These are phyloP conservation scores for Groenewaldozyma salmanticensis DNA, from an alignment of 805 yeast species.

Conservation along the genomic window DNA sequence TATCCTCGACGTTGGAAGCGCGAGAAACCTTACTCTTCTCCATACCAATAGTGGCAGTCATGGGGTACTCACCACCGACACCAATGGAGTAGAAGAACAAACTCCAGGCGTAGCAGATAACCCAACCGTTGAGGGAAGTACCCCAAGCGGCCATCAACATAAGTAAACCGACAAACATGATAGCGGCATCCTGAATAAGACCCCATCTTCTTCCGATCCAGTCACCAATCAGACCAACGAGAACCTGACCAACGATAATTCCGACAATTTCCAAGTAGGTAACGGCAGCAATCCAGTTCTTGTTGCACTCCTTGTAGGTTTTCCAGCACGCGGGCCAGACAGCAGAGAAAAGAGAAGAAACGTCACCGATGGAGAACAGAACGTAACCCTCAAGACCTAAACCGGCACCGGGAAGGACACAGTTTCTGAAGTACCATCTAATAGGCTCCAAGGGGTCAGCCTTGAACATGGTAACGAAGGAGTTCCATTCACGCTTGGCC, in stretches of 20 bases:
- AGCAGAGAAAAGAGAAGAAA: conserved; percentile 22
- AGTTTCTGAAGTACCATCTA: conserved; percentile 27
- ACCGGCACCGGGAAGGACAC: conserved; percentile 32
- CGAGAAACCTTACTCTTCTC: conserved; percentile 40
- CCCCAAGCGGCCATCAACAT: conserved; percentile 57
- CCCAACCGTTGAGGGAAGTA: conserved; percentile 43
- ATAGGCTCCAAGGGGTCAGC: conserved; percentile 28
- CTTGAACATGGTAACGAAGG: conserved; percentile 21
- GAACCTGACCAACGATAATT: conserved; percentile 52
- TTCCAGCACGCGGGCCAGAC: conserved; percentile 32
- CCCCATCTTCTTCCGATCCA: conserved; percentile 54
- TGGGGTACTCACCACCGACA: conserved; percentile 62
- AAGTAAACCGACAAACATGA: conserved; percentile 47
- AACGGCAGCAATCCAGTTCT: conserved; percentile 29
- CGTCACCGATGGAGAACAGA: conserved; percentile 30
- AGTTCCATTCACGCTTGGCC: conserved; percentile 20
- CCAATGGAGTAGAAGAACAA: conserved; percentile 43
- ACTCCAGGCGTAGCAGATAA: conserved; percentile 37
- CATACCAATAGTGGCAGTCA: conserved; percentile 51
- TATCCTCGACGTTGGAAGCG: conserved; percentile 25
- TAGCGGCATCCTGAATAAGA: conserved; percentile 46
- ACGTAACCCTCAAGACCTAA: conserved; percentile 31
- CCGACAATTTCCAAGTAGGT: conserved; percentile 32
- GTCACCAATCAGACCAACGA: conserved; percentile 49
- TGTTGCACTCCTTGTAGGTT: conserved; percentile 22